Evolutionary conservation across 352 stramenopile species (phyloP), one percentile per base, ranked within the genome.

Genomic region (Phytophthora colocasiae): DNA sequence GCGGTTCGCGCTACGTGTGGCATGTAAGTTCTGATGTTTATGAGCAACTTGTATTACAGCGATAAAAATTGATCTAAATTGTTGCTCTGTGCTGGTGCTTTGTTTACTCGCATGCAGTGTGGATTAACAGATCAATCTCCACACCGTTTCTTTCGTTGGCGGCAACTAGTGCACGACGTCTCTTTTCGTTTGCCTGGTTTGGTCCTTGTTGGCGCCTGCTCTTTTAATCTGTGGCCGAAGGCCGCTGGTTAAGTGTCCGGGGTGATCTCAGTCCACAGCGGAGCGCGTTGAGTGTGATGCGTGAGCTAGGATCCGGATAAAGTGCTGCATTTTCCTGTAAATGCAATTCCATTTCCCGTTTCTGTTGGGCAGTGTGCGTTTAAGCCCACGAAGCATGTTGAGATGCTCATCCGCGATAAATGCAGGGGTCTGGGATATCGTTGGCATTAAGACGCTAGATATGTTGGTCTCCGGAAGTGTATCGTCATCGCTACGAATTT

Each of bases 271-370:
- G 17, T 0, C 40, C 40, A 12, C 40, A 45, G 6, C 53, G 40
- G 2, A 60, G 39, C 1, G 39, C 53, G 15, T 60, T 60, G 14
- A 59, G 12, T 6, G 24, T 27, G 15, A 48, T 49, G 2, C 6
- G 53, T 24, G 53, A 51, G n/a, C 17, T 17, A 9, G 47, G 31
- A 31, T 54, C 47, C 29, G 40, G 26, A 51, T 60, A 60, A 2
- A 50, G 10, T 17, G n/a, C 29, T n/a, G 39, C 9, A 26, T 60
- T 51, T 12, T 44, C 40, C 8, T 5, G 19, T 60, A 49, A 10
- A n/a, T 60, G 27, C 19, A 34, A 24, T 24, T 41, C 40, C 53
- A 52, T 38, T 60, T 60, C 4, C 52, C 29, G 12, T 39, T 50
- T 51, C 39, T 38, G 29, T 60, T 60, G 6, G 40, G 53, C 2